A percentile compares a stretch with the other conserved stretches of the same genome.
These are phyloP conservation scores for Evernia prunastri DNA, from an alignment of 495 filamentous ascomycete species.

Conservation along the genomic window DNA sequence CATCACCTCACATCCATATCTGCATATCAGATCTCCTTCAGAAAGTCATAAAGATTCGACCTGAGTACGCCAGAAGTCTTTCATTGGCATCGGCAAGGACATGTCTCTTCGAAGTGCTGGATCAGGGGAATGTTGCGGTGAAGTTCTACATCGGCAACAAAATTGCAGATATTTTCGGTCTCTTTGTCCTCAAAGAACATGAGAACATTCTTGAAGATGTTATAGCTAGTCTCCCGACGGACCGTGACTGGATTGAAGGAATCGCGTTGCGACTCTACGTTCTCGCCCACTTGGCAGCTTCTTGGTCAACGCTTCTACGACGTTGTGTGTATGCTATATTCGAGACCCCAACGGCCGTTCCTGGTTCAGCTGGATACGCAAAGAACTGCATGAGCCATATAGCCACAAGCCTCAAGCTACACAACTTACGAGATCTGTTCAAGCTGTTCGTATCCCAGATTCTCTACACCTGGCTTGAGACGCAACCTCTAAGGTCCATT, in stretches of 20 bases:
- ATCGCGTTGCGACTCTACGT: conserved; percentile 77
- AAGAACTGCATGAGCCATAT: conserved; percentile 60
- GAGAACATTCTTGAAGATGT: conserved; percentile 76
- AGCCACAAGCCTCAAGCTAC: conserved; percentile 55
- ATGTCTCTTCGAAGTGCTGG: conserved; percentile 65
- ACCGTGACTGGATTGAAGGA: conserved; percentile 66
- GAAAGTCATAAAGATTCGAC: conserved; percentile 55
- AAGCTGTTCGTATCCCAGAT: conserved; percentile 85
- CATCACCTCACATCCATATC: conserved; percentile 62
- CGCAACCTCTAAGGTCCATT: conserved; percentile 55
- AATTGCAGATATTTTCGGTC: conserved; percentile 70
- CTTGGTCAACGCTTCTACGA: conserved; percentile 74
- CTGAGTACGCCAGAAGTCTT: conserved; percentile 51
- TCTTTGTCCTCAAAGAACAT: conserved; percentile 70
- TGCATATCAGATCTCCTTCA: conserved; percentile 61
- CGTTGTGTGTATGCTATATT: conserved; percentile 88
- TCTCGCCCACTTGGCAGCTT: conserved; percentile 64
- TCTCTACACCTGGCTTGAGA: conserved; percentile 84
- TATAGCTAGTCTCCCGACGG: conserved; percentile 61
- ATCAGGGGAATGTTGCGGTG: conserved; percentile 59
- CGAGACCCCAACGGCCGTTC: conserved; percentile 69
- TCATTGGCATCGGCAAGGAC: conserved; percentile 62
- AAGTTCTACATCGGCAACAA: conserved; percentile 65
- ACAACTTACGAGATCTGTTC: conserved; percentile 63
- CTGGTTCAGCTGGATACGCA: conserved; percentile 59